phyloP scores from a whole-genome alignment of 305 asterid genomes.

The Galium porrigens region DNA sequence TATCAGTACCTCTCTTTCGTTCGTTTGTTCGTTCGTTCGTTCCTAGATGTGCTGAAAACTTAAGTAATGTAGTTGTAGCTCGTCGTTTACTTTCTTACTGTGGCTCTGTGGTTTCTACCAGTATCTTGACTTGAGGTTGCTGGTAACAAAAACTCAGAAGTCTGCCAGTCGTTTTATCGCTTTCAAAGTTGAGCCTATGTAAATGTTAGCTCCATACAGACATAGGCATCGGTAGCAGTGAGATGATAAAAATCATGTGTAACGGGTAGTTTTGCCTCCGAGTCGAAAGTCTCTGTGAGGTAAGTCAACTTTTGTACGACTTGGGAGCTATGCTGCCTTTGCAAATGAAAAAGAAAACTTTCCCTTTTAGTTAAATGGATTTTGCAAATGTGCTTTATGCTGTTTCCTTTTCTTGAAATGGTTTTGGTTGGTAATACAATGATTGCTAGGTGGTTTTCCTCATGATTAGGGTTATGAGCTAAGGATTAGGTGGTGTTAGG shows the following conservation, averaged over 20 bases:
- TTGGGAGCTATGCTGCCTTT: conserved; percentile 12
- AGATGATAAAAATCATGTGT: conserved; percentile 9
- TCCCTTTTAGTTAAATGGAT: not conserved
- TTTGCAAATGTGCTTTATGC: not conserved
- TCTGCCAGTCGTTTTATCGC: conserved; percentile 6
- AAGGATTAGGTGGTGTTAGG: not conserved
- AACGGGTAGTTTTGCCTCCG: conserved; percentile 19
- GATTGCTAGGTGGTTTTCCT: conserved; percentile 6
- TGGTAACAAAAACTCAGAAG: conserved; percentile 12
- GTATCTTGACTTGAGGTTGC: conserved; percentile 12
- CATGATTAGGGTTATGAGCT: not conserved
- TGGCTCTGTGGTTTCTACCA: conserved; percentile 16
- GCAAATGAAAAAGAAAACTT: conserved; percentile 11
- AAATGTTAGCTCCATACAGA: conserved; percentile 20
- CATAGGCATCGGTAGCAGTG: conserved; percentile 16
- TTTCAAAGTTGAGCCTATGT: conserved; percentile 12
- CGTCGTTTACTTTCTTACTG: conserved; percentile 16
- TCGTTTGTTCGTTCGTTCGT: conserved; percentile 2
- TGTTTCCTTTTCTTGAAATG: not conserved
- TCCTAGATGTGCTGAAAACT: conserved; percentile 16
- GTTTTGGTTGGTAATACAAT: not conserved
- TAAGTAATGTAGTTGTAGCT: conserved; percentile 21
- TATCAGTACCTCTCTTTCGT: conserved; percentile 7
- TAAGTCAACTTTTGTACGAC: conserved; percentile 11
- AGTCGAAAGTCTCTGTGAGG: conserved; percentile 18